Evolutionary conservation across 352 stramenopile genomes (phyloP).

Genomic region (Phytophthora constricta): DNA sequence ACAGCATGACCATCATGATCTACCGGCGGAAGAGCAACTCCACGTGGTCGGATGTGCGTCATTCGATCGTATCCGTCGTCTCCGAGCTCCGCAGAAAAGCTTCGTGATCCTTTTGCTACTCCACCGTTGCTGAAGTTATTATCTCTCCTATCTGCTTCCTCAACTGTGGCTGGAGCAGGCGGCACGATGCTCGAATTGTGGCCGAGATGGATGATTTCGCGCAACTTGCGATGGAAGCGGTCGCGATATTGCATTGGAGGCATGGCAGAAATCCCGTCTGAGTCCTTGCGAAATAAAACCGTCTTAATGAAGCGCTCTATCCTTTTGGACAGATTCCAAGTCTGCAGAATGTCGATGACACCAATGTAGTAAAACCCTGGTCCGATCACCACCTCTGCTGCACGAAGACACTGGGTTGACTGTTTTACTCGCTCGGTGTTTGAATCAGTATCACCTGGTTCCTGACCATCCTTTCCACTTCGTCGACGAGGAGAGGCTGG

Average conservation of each 20-base stretch:
- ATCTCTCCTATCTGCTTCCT: not conserved
- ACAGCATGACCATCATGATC: not conserved
- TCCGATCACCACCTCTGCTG: conserved; percentile 79
- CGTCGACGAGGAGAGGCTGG: conserved; percentile 10
- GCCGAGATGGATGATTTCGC: conserved; percentile 78
- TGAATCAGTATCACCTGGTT: conserved; percentile 20
- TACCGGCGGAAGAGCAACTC: conserved; percentile 17
- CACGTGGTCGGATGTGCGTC: conserved; percentile 31
- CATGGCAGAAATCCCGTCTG: conserved; percentile 81
- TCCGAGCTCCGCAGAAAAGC: conserved; percentile 10
- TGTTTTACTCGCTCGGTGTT: conserved; percentile 49
- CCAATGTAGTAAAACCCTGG: conserved; percentile 89
- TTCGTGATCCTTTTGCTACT: conserved; percentile 4
- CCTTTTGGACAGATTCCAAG: conserved; percentile 75
- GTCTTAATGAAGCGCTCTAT: conserved; percentile 82
- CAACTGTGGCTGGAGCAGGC: conserved; percentile 12
- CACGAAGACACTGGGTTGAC: conserved; percentile 65
- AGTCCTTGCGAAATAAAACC: conserved; percentile 66
- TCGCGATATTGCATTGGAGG: conserved; percentile 67
- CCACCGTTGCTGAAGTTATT: not conserved
- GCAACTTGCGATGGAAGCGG: conserved; percentile 74
- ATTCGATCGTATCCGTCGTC: conserved; percentile 34
- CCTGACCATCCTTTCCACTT: conserved; percentile 14
- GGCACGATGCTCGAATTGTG: conserved; percentile 49
- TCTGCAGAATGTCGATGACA: conserved; percentile 89